These are phyloP conservation scores for Mortierella polycephala DNA, from an alignment of 371 early-diverging fungal genomes.

Conservation along the genomic window DNA sequence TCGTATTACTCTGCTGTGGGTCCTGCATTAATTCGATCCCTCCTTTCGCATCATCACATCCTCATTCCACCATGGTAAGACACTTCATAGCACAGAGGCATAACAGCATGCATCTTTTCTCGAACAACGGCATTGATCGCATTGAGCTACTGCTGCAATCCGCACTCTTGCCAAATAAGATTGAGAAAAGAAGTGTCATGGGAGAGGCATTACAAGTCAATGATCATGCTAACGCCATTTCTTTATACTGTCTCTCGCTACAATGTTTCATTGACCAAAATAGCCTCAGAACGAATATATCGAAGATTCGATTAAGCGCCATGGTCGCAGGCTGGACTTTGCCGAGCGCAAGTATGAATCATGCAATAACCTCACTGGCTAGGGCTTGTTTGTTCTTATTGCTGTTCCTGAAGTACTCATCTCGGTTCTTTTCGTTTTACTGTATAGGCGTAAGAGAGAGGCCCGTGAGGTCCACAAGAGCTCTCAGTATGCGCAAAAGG, in stretches of 20 bases:
- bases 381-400: neutral
- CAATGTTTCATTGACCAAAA: conserved; percentile 3
- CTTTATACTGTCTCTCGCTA: neutral
- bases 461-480: conserved; percentile 94
- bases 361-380: neutral
- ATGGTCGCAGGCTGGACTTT: conserved; percentile 98
- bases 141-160: neutral
- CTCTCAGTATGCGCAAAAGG: conserved; percentile 94
- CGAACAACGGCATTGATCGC: too few species aligned
- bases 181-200: too few species aligned
- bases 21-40: conserved; percentile 18
- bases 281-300: conserved; percentile 99
- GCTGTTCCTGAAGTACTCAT: neutral
- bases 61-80: conserved; percentile 32
- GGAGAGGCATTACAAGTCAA: too few species aligned
- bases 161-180: too few species aligned
- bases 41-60: conserved; percentile 24
- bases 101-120: neutral
- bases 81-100: neutral
- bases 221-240: too few species aligned
- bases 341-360: conserved; percentile 90
- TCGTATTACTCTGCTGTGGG: neutral
- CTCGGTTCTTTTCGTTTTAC: neutral
- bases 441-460: conserved; percentile 92
- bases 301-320: conserved; percentile 98